These are phyloP conservation scores for Samsoniella hepiali DNA, from an alignment of 2,329 filamentous ascomycete species.

Conservation along the genomic window DNA sequence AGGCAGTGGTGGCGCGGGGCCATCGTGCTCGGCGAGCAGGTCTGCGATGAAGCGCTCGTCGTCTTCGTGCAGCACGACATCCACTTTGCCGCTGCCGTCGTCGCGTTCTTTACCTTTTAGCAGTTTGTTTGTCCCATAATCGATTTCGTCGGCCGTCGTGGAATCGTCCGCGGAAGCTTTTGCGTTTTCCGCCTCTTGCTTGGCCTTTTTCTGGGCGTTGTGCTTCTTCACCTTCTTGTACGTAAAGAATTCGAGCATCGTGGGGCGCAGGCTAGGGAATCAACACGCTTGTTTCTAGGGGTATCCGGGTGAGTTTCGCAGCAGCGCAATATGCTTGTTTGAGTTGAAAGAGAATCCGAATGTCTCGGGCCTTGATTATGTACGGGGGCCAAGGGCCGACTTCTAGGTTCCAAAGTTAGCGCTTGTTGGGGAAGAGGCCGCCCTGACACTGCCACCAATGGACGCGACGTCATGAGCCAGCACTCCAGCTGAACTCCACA, in stretches of 20 bases:
- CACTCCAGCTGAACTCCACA: constrained; percentile 8
- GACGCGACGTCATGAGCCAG: constrained; percentile 18
- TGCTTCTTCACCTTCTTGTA: constrained; percentile 63
- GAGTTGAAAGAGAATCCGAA: neutral
- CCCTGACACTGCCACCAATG: constrained; percentile 12
- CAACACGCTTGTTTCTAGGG: neutral
- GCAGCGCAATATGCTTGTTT: neutral
- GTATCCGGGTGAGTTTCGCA: neutral
- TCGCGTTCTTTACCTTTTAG: constrained; percentile 17
- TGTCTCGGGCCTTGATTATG: neutral
- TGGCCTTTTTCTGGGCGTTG: constrained; percentile 46
- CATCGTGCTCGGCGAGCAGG: constrained; percentile 45
- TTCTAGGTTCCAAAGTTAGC: constrained; percentile 10
- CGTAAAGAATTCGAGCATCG: constrained; percentile 61
- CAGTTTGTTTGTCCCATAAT: constrained; percentile 43
- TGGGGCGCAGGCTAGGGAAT: constrained; percentile 19
- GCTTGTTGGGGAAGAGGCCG: constrained; percentile 17
- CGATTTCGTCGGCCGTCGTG: constrained; percentile 35
- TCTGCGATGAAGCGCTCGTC: constrained; percentile 27
- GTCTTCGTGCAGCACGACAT: constrained; percentile 16
- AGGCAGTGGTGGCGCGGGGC: constrained; percentile 53
- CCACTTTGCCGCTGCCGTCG: constrained; percentile 5
- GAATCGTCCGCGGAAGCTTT: constrained; percentile 26
- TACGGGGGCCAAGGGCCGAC: neutral
- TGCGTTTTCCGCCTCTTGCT: constrained; percentile 26